A percentile compares a stretch with the other conserved stretches of the same genome.
Evolutionary conservation across 768 basidiomycete species (phyloP).

Genomic region (Auricularia heimuer): DNA sequence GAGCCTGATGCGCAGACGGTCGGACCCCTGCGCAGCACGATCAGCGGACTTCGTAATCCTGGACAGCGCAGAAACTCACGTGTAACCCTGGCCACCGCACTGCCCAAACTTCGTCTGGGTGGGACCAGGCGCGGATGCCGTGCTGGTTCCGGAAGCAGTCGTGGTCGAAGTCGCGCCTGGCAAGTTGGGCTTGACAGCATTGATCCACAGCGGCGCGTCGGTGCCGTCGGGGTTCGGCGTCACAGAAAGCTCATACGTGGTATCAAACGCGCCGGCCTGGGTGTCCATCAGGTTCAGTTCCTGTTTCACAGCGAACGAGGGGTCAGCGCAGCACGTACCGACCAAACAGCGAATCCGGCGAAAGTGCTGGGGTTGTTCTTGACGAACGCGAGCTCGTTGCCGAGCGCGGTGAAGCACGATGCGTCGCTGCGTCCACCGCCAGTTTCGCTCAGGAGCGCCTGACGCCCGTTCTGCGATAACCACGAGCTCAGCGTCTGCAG

Average conservation of each 20-base stretch:
- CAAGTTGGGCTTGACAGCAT: constrained; percentile 13
- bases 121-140: constrained; percentile 26
- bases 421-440: constrained; percentile 32
- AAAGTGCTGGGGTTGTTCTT: constrained; percentile 33
- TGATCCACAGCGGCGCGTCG: constrained; percentile 27
- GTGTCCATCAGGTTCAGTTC: neutral
- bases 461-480: constrained; percentile 30
- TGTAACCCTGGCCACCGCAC: constrained; percentile 34
- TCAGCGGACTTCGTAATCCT: neutral
- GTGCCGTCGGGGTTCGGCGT: constrained; percentile 38
- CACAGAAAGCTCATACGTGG: constrained; percentile 39
- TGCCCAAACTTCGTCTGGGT: constrained; percentile 39
- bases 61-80: neutral
- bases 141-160: neutral
- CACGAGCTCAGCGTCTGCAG: constrained; percentile 34
- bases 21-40: neutral
- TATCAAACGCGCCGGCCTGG: constrained; percentile 35
- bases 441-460: constrained; percentile 35
- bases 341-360: constrained; percentile 45
- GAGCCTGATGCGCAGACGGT: neutral
- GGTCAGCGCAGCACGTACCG: constrained; percentile 16
- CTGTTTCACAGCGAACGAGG: neutral
- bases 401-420: constrained; percentile 23
- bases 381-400: constrained; percentile 35
- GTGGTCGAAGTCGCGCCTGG: neutral